A percentile compares a stretch with the other conserved stretches of the same genome.
phyloP scores from a whole-genome alignment of 1,284 basidiomycete genomes.

The Schizophyllum amplum region DNA sequence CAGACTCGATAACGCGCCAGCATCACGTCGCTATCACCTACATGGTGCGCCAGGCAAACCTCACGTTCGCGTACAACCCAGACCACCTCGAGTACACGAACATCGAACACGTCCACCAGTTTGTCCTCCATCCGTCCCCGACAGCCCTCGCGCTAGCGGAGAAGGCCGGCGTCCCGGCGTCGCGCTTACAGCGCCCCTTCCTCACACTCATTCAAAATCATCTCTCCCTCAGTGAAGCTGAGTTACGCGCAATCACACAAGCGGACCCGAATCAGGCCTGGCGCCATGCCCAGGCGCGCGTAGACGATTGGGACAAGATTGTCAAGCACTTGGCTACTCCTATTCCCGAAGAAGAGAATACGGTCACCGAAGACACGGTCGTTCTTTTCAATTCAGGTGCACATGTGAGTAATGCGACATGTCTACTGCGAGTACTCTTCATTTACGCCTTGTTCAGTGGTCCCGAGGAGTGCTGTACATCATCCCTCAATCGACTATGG shows the following conservation, averaged over 20 bases:
- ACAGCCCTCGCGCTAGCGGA: constrained; percentile 1
- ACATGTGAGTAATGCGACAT: constrained; percentile 1
- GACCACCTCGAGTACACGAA: constrained; percentile 1
- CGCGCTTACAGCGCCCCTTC: constrained; percentile 7
- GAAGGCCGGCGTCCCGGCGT: constrained; percentile 6
- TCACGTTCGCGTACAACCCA: constrained; percentile 3
- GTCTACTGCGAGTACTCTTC: not conserved
- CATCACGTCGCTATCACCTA: constrained; percentile 6
- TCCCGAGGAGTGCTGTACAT: constrained; percentile 2
- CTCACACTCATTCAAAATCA: constrained; percentile 7
- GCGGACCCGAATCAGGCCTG: constrained; percentile 2
- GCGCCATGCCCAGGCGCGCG: not conserved
- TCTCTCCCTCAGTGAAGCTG: constrained; percentile 1
- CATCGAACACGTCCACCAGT: not conserved
- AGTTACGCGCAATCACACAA: constrained; percentile 3
- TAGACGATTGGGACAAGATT: constrained; percentile 3
- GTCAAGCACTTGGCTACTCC: constrained; percentile 4
- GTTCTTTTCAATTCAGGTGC: constrained; percentile 5
- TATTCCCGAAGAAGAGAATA: constrained; percentile 1
- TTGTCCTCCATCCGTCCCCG: constrained; percentile 2
- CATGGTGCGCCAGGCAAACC: constrained; percentile 1
- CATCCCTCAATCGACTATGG: constrained; percentile 4
- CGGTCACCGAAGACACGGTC: constrained; percentile 5
- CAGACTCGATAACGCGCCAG: constrained; percentile 3
- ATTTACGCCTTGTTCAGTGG: not conserved